Percentiles rank a stretch among this genome's conserved stretches.
Conservation (phyloP, 306 rosid species). For the Fragaria nilgerrensis region DNA sequence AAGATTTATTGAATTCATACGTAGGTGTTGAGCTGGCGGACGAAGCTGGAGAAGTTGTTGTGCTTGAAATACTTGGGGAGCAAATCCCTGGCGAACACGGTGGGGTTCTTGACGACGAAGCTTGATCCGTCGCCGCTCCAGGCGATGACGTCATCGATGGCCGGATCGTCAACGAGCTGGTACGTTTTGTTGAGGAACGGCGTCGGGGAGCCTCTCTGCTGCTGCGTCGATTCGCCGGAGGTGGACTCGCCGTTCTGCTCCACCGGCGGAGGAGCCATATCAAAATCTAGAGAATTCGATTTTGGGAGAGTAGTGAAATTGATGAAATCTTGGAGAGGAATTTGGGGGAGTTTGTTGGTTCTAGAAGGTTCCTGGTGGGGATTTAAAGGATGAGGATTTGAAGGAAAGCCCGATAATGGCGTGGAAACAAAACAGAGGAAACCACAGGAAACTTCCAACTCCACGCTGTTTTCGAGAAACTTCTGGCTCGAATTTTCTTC, state of each 20-base stretch:
- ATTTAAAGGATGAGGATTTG: conserved; percentile 13
- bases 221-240: conserved; percentile 34
- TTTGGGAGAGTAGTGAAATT: not conserved
- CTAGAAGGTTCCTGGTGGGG: conserved; percentile 71
- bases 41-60: conserved; percentile 93
- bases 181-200: conserved; percentile 81
- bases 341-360: conserved; percentile 31
- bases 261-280: conserved; percentile 45
- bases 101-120: conserved; percentile 90
- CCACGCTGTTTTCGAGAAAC: conserved; percentile 54
- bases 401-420: not conserved
- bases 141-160: conserved; percentile 70
- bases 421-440: conserved; percentile 26
- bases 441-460: conserved; percentile 47
- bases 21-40: conserved; percentile 92
- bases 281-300: not conserved
- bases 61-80: conserved; percentile 86
- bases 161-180: conserved; percentile 71
- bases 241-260: conserved; percentile 25
- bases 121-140: conserved; percentile 94
- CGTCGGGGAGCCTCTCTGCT: conserved; percentile 50
- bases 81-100: conserved; percentile 81
- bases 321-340: not conserved
- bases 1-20: conserved; percentile 33
- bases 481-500: conserved; percentile 44